Base-by-base conservation (phyloP, 495 filamentous ascomycete species). In the Daldinia childiae region DNA sequence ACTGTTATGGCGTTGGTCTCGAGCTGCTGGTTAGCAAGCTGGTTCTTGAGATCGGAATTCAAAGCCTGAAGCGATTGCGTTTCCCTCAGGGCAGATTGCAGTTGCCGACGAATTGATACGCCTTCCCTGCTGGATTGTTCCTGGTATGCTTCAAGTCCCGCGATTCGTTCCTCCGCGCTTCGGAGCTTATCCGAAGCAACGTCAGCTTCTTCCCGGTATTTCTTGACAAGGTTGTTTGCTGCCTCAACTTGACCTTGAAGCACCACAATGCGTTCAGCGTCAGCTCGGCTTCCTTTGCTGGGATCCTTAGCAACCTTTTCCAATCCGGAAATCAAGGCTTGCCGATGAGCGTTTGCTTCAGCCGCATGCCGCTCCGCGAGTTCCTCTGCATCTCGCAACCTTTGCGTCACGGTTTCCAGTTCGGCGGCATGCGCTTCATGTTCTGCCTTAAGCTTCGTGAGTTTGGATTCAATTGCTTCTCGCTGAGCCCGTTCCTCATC, bases 101-200 rank as follows among this genome's bases (percentile, higher is more conserved):
- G 86, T 74, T 97, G 94, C 77, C 94, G 89, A 34, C 96, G 90
- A 45, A 98, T 90, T 34, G 90, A 88, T 62, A 99, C 87, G 36
- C 93, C 91, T 79, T 99, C 95, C 36, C 95, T 86, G 77, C 94
- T 98, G 5, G 94, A 89, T 81, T 99, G 95, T 75, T 98, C 95
- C 81, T 99, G 95, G 77, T 97, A 97, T 2, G 92, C 92, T 80
- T 99, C 95, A 5, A 99, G 85, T 3, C 95, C 94, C 15, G 95
- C 96, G 76, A 99, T 98, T 6, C 96, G 88, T 78, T 97, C 96
- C 79, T 98, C 97, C 7, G 95, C 95, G 57, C 92, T 89, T 9
- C 94, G 90, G 36, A 99, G 86, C 78, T 93, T 97, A 71, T 97
- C 93, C 2, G 92, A 89, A 1, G 94, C 93, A 19, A 85, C 80